Evolutionary conservation across 2,329 filamentous ascomycete genomes (phyloP), one percentile per base, ranked within the genome.

Genomic region (Cladosporium sp.): DNA sequence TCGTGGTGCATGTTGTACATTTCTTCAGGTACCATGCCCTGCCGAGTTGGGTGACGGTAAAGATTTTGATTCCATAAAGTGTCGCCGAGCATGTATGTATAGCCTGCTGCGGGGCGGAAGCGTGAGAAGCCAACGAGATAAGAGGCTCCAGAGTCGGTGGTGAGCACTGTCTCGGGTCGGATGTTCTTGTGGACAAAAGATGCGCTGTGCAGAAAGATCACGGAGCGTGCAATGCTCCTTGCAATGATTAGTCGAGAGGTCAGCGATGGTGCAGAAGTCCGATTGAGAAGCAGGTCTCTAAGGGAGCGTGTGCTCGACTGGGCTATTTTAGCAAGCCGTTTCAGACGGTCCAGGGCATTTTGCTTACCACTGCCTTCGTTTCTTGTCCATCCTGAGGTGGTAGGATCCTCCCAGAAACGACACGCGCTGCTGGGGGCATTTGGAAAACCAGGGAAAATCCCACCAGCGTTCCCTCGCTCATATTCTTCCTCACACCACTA

Each of bases 1-100:
- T 81, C 77, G 58, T 82, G 78, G 49, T 77, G 72, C 73, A 80
- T 80, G 2, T 56, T 63, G 55, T 77, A 81, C 0, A 57, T 51
- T 1, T 74, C 68, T 22, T 69, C 61, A 0, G 68, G 66, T 2
- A 57, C 55, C 0, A 66, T 18, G 0, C 77, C 76, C 57, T 79
- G 76, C 0, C 77, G 70, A 0, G 57, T 54, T 0, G 77, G 76
- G 56, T 81, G 78, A 1, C 73, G 70, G 55, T 81, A 82, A 0
- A 81, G 38, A 44, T 80, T 74, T n/a, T 65, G 63, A 5, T 73
- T 61, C 71, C 69, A 74, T 1, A 55, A 59, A 1, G 50, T 50
- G 56, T 79, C 75, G 0, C 72, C 73, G 1, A 46, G 18, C 1
- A 57, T 59, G 4, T 59, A 16, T 0, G 74, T 74, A 3, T 55